phyloP scores from a whole-genome alignment of 805 yeast genomes.

The Isabelozyma gotoi region DNA sequence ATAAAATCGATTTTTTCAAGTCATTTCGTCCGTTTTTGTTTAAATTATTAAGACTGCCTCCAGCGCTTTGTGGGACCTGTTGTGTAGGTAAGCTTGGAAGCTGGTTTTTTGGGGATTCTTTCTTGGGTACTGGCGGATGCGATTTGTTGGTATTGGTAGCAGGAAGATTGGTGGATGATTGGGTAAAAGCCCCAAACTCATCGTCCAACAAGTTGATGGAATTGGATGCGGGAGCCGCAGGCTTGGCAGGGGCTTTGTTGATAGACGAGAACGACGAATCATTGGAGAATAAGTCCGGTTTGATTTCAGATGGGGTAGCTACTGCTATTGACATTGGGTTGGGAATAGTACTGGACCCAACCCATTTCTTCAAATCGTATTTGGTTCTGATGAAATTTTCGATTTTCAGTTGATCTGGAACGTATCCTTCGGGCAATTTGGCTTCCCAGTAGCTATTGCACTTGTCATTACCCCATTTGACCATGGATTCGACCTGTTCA shows the following conservation, averaged over 20 bases:
- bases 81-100: slow-evolving; percentile 6
- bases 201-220: slow-evolving; percentile 31
- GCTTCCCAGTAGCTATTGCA: slow-evolving; percentile 88
- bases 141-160: not conserved
- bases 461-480: slow-evolving; percentile 79
- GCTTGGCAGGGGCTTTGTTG: not conserved
- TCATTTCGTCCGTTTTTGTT: slow-evolving; percentile 59
- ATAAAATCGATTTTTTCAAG: slow-evolving; percentile 85
- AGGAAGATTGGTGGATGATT: slow-evolving; percentile 13
- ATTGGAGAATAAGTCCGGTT: no score
- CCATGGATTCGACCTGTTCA: slow-evolving; percentile 80
- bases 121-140: slow-evolving; percentile 13
- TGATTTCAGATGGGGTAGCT: not conserved
- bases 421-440: slow-evolving; percentile 63
- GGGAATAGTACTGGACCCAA: slow-evolving; percentile 51
- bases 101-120: slow-evolving; percentile 11
- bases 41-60: slow-evolving; percentile 23
- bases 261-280: not conserved
- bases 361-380: slow-evolving; percentile 91
- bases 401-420: slow-evolving; percentile 81
- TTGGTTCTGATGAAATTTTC: slow-evolving; percentile 90
- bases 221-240: slow-evolving; percentile 1
- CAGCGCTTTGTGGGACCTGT: slow-evolving; percentile 26
- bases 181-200: slow-evolving; percentile 42
- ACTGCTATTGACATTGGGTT: slow-evolving; percentile 49